Evolutionary conservation across 1,284 basidiomycete species (phyloP).

Genomic region (Schizophyllum commune): DNA sequence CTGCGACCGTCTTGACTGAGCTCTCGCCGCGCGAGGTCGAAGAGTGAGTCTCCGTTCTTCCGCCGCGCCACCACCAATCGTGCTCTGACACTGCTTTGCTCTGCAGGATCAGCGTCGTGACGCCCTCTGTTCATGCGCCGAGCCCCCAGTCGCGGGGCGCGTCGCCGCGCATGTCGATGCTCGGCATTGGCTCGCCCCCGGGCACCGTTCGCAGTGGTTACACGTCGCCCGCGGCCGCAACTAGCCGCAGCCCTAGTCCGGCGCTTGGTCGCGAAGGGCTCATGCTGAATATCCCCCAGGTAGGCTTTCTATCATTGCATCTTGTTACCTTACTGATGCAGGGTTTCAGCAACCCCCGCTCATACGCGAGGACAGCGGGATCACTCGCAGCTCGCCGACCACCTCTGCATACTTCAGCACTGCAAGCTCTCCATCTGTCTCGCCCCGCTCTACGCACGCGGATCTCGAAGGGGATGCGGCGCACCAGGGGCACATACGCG

Average conservation of each 20-base stretch:
- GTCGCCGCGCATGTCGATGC: not conserved
- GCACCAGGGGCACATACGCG: not conserved
- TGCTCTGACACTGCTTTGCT: not conserved
- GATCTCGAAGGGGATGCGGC: not conserved
- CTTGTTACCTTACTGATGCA: not conserved
- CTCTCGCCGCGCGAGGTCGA: constrained; percentile 30
- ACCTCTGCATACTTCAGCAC: not conserved
- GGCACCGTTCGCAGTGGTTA: not conserved
- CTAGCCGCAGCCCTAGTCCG: not conserved
- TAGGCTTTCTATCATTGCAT: not conserved
- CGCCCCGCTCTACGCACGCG: not conserved
- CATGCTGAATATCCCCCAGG: not conserved
- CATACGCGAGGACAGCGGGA: not conserved
- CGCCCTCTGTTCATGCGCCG: not conserved
- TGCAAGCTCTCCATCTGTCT: not conserved
- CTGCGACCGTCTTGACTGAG: constrained; percentile 55
- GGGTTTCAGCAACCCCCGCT: not conserved
- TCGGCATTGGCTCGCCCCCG: not conserved
- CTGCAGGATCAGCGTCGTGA: constrained; percentile 41
- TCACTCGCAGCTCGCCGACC: not conserved
- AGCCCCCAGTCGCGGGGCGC: not conserved
- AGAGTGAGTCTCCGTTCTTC: constrained; percentile 50
- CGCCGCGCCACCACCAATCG: constrained; percentile 25
- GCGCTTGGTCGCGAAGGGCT: not conserved
- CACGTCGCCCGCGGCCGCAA: not conserved